These are phyloP conservation scores for Entoloma clypeatum DNA, from an alignment of 1,284 basidiomycete species.

Conservation along the genomic window DNA sequence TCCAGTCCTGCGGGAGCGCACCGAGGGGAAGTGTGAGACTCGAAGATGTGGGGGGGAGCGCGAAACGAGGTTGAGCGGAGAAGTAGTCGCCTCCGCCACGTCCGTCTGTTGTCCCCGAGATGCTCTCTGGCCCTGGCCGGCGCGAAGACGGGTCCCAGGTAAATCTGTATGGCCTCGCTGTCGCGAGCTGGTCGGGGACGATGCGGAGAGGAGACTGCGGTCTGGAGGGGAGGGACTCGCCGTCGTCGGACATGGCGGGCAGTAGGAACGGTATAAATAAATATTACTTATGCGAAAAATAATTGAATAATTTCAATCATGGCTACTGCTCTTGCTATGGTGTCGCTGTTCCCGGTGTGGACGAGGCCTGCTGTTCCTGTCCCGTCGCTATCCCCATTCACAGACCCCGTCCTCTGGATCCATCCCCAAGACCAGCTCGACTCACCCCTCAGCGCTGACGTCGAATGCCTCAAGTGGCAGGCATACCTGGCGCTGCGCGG, in stretches of 20 bases:
- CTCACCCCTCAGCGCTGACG: constrained; percentile 60
- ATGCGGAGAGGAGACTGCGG: constrained; percentile 46
- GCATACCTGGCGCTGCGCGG: constrained; percentile 73
- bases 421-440: constrained; percentile 40
- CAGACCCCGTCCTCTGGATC: constrained; percentile 62
- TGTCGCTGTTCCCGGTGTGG: constrained; percentile 49
- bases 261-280: constrained; percentile 2
- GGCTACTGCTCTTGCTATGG: constrained; percentile 34
- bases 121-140: constrained; percentile 56
- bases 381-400: constrained; percentile 23
- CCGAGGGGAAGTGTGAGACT: constrained; percentile 38
- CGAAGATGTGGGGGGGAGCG: constrained; percentile 41
- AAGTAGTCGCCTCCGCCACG: constrained; percentile 51
- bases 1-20: constrained; percentile 64
- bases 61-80: constrained; percentile 38
- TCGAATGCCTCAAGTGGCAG: constrained; percentile 84
- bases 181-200: constrained; percentile 36
- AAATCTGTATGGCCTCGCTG: constrained; percentile 59
- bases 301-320: not conserved
- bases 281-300: not conserved
- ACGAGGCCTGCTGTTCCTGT: constrained; percentile 40
- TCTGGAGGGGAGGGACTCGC: constrained; percentile 39
- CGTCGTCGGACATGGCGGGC: constrained; percentile 38
- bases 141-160: constrained; percentile 59
- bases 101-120: constrained; percentile 63